Conservation (phyloP, 176 grass and related monocot genomes). For the Oryza nivara region DNA sequence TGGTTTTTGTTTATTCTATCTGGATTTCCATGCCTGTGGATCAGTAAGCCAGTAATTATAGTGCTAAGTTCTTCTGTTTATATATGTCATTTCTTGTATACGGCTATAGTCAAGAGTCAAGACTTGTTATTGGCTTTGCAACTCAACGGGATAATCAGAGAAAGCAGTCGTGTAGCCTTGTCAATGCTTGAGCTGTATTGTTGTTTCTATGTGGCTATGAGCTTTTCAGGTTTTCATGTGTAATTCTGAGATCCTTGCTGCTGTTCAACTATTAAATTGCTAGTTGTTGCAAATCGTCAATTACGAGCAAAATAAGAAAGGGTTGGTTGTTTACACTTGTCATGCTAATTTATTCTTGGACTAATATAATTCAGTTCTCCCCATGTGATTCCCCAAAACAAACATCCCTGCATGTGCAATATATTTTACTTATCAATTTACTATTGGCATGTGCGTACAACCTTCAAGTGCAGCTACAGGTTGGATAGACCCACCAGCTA, state of each 20-base stretch:
- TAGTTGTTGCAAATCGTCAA: neutral
- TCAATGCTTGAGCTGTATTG: neutral
- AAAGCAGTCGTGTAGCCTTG: neutral
- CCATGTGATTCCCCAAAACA: neutral
- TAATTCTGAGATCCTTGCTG: neutral
- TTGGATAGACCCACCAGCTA: neutral
- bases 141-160: neutral
- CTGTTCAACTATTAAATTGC: neutral
- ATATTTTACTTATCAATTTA: neutral
- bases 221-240: neutral
- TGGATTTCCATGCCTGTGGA: neutral
- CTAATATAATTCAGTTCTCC: neutral
- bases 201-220: neutral
- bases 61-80: neutral
- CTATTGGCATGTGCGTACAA: neutral
- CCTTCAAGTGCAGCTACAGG: neutral
- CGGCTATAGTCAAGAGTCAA: neutral
- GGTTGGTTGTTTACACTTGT: neutral
- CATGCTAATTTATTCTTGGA: neutral
- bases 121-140: neutral
- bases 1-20: neutral
- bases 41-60: neutral
- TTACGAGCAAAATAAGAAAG: neutral
- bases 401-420: neutral
- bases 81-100: neutral